Percentiles rank a stretch among this genome's conserved stretches.
Conservation (phyloP, 192 early-diverging fungal genomes). For the Coemansia furcata region DNA sequence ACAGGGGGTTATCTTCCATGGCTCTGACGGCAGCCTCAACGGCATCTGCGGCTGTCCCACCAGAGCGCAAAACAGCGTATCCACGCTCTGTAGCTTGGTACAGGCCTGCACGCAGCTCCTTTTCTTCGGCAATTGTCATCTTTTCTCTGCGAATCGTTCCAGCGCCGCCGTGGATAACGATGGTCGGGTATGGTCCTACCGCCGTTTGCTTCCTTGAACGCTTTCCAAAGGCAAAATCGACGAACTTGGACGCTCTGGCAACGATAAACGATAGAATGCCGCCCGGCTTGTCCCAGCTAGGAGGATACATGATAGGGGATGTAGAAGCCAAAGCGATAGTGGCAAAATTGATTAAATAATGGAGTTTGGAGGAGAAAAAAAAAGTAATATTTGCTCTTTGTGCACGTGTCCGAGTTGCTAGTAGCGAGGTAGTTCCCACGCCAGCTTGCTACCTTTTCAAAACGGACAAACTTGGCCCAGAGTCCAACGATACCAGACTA, state of each 20-base stretch:
- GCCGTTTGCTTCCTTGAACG: background rate
- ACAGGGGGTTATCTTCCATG: conserved; percentile 37
- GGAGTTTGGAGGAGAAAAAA: background rate
- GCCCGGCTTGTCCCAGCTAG: background rate
- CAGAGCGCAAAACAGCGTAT: conserved; percentile 16
- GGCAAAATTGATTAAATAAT: background rate
- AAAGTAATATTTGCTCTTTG: too few species aligned
- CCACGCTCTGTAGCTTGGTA: conserved; percentile 17
- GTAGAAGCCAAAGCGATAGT: background rate
- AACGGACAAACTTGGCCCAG: background rate
- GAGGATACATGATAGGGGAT: background rate
- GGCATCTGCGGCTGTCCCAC: conserved; percentile 33
- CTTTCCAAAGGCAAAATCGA: background rate
- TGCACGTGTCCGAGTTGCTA: background rate
- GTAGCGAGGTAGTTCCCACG: background rate
- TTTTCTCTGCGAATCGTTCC: conserved; percentile 26
- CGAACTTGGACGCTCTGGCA: background rate
- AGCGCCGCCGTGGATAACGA: conserved; percentile 40
- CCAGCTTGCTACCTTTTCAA: background rate
- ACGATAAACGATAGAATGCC: background rate
- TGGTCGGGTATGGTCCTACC: background rate
- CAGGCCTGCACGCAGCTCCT: conserved; percentile 16
- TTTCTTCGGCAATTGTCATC: conserved; percentile 23
- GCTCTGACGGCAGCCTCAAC: conserved; percentile 46
- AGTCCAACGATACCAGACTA: conserved; percentile 1